Percentiles rank a stretch among this genome's conserved stretches.
Conservation (phyloP, 805 yeast genomes). For the Soucietia sequanensis region DNA sequence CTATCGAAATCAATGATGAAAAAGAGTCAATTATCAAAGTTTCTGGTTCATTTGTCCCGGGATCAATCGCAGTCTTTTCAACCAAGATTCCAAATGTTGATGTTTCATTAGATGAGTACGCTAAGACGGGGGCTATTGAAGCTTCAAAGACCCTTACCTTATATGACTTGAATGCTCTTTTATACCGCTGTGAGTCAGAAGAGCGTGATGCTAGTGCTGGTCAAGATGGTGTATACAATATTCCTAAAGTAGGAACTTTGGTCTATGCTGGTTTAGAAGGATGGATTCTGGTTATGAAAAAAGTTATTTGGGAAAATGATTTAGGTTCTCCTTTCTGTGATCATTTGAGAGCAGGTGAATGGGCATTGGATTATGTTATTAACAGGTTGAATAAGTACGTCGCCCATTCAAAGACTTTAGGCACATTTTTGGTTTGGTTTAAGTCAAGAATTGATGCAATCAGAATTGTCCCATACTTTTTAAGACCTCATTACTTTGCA, state of each 20-base stretch:
- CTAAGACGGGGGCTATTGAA: constrained; percentile 73
- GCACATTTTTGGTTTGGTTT: constrained; percentile 69
- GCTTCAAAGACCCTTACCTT: constrained; percentile 63
- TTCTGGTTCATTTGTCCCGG: constrained; percentile 73
- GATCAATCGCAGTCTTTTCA: constrained; percentile 81
- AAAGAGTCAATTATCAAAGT: constrained; percentile 53
- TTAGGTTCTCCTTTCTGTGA: constrained; percentile 81
- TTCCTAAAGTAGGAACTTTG: constrained; percentile 73
- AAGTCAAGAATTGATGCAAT: constrained; percentile 60
- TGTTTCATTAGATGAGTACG: constrained; percentile 57
- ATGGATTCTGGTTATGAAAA: constrained; percentile 70
- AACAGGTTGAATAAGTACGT: constrained; percentile 59
- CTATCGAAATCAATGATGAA: constrained; percentile 41
- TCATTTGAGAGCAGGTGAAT: constrained; percentile 76
- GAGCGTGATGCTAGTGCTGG: constrained; percentile 82
- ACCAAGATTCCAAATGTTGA: constrained; percentile 71
- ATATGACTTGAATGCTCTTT: constrained; percentile 68
- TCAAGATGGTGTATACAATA: constrained; percentile 63
- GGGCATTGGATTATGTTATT: constrained; percentile 84
- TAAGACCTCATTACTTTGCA: constrained; percentile 86
- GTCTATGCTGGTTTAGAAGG: constrained; percentile 93
- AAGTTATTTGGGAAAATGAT: constrained; percentile 65
- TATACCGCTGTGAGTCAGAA: constrained; percentile 82
- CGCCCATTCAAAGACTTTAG: constrained; percentile 45
- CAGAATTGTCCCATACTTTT: constrained; percentile 67